These are phyloP conservation scores for Lentinula boryana DNA, from an alignment of 768 basidiomycete species.

Conservation along the genomic window DNA sequence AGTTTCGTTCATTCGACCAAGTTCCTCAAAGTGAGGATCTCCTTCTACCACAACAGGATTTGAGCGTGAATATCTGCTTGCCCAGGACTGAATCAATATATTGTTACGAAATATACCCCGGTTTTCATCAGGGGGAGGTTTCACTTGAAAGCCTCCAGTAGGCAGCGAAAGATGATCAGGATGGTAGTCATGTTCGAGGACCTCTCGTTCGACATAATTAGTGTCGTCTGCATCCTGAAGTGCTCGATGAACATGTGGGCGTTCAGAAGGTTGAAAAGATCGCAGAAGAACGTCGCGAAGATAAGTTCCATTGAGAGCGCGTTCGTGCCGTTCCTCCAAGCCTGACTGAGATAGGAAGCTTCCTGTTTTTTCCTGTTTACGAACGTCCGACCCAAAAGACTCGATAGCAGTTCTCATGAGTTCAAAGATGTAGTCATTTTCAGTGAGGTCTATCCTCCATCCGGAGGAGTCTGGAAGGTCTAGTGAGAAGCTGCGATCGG, in stretches of 20 bases:
- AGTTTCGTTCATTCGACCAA: slow-evolving; percentile 62
- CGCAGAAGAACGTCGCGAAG: slow-evolving; percentile 67
- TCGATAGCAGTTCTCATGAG: slow-evolving; percentile 67
- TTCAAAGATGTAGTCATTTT: slow-evolving; percentile 56
- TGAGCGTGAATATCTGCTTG: slow-evolving; percentile 50
- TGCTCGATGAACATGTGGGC: slow-evolving; percentile 23
- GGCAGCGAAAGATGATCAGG: slow-evolving; percentile 1
- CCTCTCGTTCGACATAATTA: slow-evolving; percentile 28
- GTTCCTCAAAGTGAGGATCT: slow-evolving; percentile 58
- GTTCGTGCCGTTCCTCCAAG: slow-evolving; percentile 17
- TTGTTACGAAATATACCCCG: slow-evolving; percentile 62
- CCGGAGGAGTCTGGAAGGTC: slow-evolving; percentile 25
- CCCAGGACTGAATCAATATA: slow-evolving; percentile 80
- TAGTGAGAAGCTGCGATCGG: slow-evolving; percentile 21
- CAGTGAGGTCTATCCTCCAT: slow-evolving; percentile 64
- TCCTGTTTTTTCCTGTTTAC: slow-evolving; percentile 26
- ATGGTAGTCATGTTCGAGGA: slow-evolving; percentile 26
- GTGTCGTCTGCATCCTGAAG: slow-evolving; percentile 35
- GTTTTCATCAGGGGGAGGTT: slow-evolving; percentile 7
- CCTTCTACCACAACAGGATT: slow-evolving; percentile 67
- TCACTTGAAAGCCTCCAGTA: not conserved
- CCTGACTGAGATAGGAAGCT: not conserved
- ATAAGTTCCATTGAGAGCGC: slow-evolving; percentile 62
- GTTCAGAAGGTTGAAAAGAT: slow-evolving; percentile 35
- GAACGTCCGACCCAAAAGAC: slow-evolving; percentile 49